Evolutionary conservation across 129 eudicot species (phyloP).

Genomic region (Tanacetum coccineum): DNA sequence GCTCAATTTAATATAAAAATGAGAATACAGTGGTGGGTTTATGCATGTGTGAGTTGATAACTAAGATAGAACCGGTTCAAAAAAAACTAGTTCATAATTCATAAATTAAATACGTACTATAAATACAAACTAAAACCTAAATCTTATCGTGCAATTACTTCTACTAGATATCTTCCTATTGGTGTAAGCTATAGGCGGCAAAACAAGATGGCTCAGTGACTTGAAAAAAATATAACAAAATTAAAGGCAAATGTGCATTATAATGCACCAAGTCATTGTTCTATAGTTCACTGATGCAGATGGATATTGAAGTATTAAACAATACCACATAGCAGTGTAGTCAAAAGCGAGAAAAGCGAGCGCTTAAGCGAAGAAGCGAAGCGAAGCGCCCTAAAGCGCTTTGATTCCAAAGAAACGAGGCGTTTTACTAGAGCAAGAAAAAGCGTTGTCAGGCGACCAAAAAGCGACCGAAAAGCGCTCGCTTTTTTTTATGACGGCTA

Average conservation of each 20-base stretch:
- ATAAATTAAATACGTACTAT: slow-evolving; percentile 4
- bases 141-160: slow-evolving; percentile 10
- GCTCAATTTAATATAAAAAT: neutral
- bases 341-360: too few species aligned
- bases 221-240: neutral
- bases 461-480: too few species aligned
- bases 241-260: neutral
- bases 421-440: too few species aligned
- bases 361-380: too few species aligned
- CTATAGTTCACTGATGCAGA: slow-evolving; percentile 7
- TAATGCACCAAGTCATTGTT: slow-evolving; percentile 2
- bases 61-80: neutral
- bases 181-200: neutral
- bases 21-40: neutral
- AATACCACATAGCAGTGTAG: slow-evolving; percentile 9
- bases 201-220: neutral
- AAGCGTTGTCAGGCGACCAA: too few species aligned
- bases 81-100: neutral
- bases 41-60: neutral
- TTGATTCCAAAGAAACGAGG: too few species aligned
- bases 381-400: too few species aligned
- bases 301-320: neutral
- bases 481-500: too few species aligned
- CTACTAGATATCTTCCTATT: slow-evolving; percentile 15
- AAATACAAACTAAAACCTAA: neutral